Base-by-base conservation (phyloP, 2,329 filamentous ascomycete species). In the Onygena corvina region DNA sequence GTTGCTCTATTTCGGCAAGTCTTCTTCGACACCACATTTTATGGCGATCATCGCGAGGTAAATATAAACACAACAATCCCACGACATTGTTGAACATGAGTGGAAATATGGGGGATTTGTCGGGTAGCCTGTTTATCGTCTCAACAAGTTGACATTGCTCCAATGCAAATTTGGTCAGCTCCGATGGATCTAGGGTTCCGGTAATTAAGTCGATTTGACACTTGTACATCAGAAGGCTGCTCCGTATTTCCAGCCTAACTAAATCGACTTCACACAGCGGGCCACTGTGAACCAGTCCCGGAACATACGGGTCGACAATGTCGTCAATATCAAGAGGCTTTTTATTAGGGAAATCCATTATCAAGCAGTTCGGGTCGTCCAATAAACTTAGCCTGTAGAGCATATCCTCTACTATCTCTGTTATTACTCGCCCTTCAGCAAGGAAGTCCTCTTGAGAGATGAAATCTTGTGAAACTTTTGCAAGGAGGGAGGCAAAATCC, bases 401-500 rank as follows among this genome's bases (percentile, higher is more conserved):
- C 50, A 75, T 61, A 40, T 60, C 59, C 38, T 64, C 65, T 52
- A 70, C 56, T 46, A 57, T 68, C 27, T 66, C 64, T 2, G 67
- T 72, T 47, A 84, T 71, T 11, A 67, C 61, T 18, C 71, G 64
- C 56, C 86, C 80, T 58, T 88, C 79, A 1, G 61, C 60, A 21
- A 72, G 64, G 59, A 90, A 94, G 7, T 79, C 75, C 29, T 84
- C 76, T 3, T 76, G 71, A 0, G 72, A 70, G 44, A 93, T 76
- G 52, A 81, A 74, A 9, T 79, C 76, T 53, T 78, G 79, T 23
- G 75, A 77, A 36, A 80, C 77, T 54, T 76, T 77, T 0, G 84
- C 81, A 61, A 89, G 87, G 2, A 95, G 71, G 9, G 83, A 74
- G 1, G 86, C 81, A 69, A 93, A 84, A 51, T 94, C 86, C 61